Percentiles rank a stretch among this genome's conserved stretches.
phyloP scores from a whole-genome alignment of 768 basidiomycete species.

The Boletus sensibilis region DNA sequence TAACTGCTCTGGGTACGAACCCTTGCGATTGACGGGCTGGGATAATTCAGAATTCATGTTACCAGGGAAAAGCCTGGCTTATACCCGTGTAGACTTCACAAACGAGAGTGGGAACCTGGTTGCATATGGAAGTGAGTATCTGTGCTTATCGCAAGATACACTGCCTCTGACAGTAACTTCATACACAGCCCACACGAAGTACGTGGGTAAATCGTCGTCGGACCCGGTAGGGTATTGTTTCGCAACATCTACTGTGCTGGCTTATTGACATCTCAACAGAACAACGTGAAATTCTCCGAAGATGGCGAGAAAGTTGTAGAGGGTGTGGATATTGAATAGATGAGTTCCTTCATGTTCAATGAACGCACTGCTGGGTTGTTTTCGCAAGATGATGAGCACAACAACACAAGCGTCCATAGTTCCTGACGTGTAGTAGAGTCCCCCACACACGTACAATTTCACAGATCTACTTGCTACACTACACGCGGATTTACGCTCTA shows the following conservation, averaged over 20 bases:
- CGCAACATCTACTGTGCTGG: not conserved
- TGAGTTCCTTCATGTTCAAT: not conserved
- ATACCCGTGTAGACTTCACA: conserved; percentile 77
- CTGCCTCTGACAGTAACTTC: not conserved
- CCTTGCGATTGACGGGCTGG: not conserved
- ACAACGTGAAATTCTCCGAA: conserved; percentile 74
- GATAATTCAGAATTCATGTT: not conserved
- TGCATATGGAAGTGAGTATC: conserved; percentile 72
- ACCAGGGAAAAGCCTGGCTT: conserved; percentile 75
- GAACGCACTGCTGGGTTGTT: not conserved
- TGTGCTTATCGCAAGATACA: too few species aligned
- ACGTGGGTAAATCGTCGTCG: conserved; percentile 65
- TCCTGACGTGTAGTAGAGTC: not conserved
- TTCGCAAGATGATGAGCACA: not conserved
- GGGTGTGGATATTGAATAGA: conserved; percentile 35
- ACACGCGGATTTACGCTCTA: not conserved
- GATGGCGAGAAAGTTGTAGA: conserved; percentile 74
- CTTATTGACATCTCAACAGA: conserved; percentile 37
- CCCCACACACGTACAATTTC: not conserved
- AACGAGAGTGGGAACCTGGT: conserved; percentile 63
- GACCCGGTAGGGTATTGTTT: conserved; percentile 35
- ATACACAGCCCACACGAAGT: conserved; percentile 81
- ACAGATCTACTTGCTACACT: not conserved
- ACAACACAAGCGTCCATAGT: not conserved
- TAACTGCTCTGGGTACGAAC: conserved; percentile 66